Percentiles rank a stretch among this genome's conserved stretches.
phyloP scores from a whole-genome alignment of 345 rosid genomes.

The Rubroshorea leprosula region DNA sequence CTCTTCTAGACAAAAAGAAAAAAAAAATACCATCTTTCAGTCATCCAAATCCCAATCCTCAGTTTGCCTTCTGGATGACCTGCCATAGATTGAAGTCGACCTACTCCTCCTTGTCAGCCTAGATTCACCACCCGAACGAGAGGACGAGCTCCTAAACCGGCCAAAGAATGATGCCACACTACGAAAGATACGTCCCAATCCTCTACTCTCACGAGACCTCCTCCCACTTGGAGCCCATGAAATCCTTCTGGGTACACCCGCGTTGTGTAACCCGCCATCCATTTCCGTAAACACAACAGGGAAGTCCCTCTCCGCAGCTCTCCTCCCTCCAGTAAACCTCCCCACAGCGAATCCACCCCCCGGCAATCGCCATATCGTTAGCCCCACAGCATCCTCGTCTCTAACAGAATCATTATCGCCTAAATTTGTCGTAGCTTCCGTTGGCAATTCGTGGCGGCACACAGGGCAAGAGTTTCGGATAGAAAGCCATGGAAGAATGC shows the following conservation, averaged over 20 bases:
- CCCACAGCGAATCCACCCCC: constrained; percentile 63
- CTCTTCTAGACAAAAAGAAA: constrained; percentile 1
- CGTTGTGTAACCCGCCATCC: constrained; percentile 48
- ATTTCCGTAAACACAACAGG: constrained; percentile 54
- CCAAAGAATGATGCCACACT: constrained; percentile 38
- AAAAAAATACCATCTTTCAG: constrained; percentile 16
- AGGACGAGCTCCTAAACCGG: constrained; percentile 27
- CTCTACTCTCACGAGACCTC: constrained; percentile 41
- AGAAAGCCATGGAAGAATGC: constrained; percentile 54
- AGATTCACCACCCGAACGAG: constrained; percentile 19
- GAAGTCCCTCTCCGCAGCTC: constrained; percentile 42
- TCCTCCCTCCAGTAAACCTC: constrained; percentile 45
- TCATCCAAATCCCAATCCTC: constrained; percentile 22
- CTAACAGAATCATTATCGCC: constrained; percentile 16
- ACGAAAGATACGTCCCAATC: constrained; percentile 37
- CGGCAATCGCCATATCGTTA: constrained; percentile 59
- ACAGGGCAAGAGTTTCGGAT: constrained; percentile 54
- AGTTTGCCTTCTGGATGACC: constrained; percentile 28
- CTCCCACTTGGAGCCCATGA: constrained; percentile 43
- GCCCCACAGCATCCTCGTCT: constrained; percentile 37
- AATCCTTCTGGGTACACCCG: constrained; percentile 46
- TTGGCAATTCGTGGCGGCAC: constrained; percentile 50
- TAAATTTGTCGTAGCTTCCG: constrained; percentile 16
- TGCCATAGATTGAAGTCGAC: constrained; percentile 19
- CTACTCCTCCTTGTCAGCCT: constrained; percentile 29